Conservation (phyloP, 306 rosid species). For the Pyrus pyrifolia region DNA sequence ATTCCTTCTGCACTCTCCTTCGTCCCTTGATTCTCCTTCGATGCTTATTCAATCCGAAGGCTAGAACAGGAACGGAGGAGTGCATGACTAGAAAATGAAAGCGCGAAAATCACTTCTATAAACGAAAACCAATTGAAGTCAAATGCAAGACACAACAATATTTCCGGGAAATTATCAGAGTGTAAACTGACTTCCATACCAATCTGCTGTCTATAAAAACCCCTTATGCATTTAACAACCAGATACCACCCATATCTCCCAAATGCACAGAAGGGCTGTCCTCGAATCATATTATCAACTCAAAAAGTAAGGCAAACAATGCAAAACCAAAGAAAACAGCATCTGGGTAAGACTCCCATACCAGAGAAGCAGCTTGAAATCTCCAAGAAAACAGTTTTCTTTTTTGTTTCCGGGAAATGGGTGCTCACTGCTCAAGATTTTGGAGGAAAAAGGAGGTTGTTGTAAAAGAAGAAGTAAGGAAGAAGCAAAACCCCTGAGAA, state of each 20-base stretch:
- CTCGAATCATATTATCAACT: constrained; percentile 4
- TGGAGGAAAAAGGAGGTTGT: constrained; percentile 25
- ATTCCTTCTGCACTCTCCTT: neutral
- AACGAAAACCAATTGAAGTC: neutral
- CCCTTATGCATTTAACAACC: neutral
- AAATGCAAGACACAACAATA: neutral
- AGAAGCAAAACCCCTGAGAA: constrained; percentile 47
- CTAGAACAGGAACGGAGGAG: neutral
- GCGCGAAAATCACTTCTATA: neutral
- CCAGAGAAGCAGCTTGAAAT: constrained; percentile 32
- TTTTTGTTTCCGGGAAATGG: constrained; percentile 6
- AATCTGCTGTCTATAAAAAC: neutral
- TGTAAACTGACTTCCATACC: neutral
- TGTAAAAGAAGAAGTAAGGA: constrained; percentile 44
- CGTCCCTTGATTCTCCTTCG: neutral
- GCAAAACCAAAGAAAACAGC: constrained; percentile 16
- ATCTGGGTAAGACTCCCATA: constrained; percentile 31
- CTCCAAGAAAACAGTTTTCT: constrained; percentile 16
- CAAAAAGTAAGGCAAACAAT: constrained; percentile 1
- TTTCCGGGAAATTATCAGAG: neutral
- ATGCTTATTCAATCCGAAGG: neutral
- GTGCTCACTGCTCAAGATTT: constrained; percentile 24
- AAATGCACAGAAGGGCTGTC: constrained; percentile 11
- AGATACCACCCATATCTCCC: constrained; percentile 9
- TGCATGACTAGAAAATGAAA: neutral